These are phyloP conservation scores for Amanita rubescens DNA, from an alignment of 768 basidiomycete genomes.

Conservation along the genomic window DNA sequence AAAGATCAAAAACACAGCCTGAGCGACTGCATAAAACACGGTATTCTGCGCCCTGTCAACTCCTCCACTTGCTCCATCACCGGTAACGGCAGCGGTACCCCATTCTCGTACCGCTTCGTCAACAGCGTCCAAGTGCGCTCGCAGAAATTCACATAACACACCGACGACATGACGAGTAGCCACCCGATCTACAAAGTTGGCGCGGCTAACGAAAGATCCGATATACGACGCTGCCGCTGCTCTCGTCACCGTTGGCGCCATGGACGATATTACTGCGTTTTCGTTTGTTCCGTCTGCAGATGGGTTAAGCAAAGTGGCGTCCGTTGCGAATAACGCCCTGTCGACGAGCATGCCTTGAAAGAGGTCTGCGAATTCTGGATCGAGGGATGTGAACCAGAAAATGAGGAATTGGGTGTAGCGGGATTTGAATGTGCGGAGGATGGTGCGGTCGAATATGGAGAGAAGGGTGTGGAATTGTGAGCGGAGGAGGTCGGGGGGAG, in stretches of 20 bases:
- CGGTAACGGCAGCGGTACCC: conserved; percentile 16
- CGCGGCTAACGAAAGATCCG: conserved; percentile 86
- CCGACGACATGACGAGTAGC: conserved; percentile 65
- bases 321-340: conserved; percentile 59
- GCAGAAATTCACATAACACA: conserved; percentile 84
- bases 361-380: conserved; percentile 81
- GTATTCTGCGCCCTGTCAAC: conserved; percentile 38
- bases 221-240: conserved; percentile 93
- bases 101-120: conserved; percentile 41
- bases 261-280: conserved; percentile 23
- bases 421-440: conserved; percentile 93
- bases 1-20: conserved; percentile 93
- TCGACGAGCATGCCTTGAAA: conserved; percentile 95
- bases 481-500: conserved; percentile 23
- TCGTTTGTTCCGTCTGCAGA: background rate
- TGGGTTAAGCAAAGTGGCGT: conserved; percentile 12
- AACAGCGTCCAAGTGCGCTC: conserved; percentile 66
- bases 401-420: conserved; percentile 96
- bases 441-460: conserved; percentile 87
- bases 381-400: conserved; percentile 92
- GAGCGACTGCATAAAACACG: conserved; percentile 88
- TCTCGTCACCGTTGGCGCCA: conserved; percentile 67
- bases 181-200: conserved; percentile 73
- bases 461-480: conserved; percentile 83
- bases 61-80: conserved; percentile 16